Evolutionary conservation across 2,329 filamentous ascomycete species (phyloP), one percentile per base, ranked within the genome.

Genomic region (Venturia pyrina): DNA sequence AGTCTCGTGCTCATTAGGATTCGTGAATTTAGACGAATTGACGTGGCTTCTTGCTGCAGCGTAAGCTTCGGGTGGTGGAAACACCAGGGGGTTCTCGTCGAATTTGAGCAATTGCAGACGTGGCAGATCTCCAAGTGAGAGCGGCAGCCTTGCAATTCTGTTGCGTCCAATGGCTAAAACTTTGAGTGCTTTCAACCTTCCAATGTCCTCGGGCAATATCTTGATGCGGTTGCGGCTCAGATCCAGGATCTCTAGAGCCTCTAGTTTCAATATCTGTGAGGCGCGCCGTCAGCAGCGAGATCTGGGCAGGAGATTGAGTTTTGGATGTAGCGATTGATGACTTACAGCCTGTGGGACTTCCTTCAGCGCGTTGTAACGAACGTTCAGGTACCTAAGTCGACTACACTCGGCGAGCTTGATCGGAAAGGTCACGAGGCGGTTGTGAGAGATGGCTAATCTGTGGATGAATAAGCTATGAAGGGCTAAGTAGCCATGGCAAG

Each of bases 161-260:
- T 97, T 97, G 73, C 90, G 90, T 70, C 90, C 89, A 44, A 97
- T 84, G 1, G 92, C 93, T 65, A 98, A 81, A 19, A 97, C 93
- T 73, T 96, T 96, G 69, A 98, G 80, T 1, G 91, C 96, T 5
- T 87, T 88, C 71, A 98, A 81, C 72, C 87, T 91, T 67, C 85
- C 85, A 68, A 97, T 90, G 65, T 93, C 89, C 60, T 88, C 85
- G 0, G 93, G 92, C 1, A 98, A 83, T 11, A 84, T 80, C 61
- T 84, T 85, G 68, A 98, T 87, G 75, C 89, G 91, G 75, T 98
- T 98, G 71, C 90, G 86, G 74, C 92, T 93, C 65, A 98, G 83
- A 77, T 98, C 93, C 68, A 98, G 84, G 67, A 97, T 96, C 77
- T 98, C 93, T 65, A 98, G 84, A 43, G 91, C 89, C 64, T 86